Conservation (phyloP, 2,329 filamentous ascomycete species). For the Neurospora sp. region DNA sequence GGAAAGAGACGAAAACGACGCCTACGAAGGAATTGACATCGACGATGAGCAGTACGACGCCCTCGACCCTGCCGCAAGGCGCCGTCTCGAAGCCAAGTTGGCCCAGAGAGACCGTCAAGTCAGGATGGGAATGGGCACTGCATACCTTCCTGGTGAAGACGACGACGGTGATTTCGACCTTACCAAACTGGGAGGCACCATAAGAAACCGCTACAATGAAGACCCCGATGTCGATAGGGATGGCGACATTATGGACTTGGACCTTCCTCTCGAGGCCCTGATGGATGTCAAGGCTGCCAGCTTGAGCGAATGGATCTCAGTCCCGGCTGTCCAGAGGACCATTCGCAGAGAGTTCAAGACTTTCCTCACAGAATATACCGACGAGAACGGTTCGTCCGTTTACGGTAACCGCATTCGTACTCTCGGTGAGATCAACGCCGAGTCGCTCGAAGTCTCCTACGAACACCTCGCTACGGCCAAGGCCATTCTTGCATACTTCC, state of each 20-base stretch:
- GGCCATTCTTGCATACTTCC: slow-evolving; percentile 87
- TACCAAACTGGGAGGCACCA: slow-evolving; percentile 72
- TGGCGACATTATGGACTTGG: slow-evolving; percentile 89
- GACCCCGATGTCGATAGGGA: slow-evolving; percentile 87
- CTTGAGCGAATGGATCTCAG: slow-evolving; percentile 89
- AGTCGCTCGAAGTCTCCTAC: slow-evolving; percentile 93
- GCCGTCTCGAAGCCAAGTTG: slow-evolving; percentile 62
- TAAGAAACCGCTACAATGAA: slow-evolving; percentile 87
- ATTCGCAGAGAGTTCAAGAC: slow-evolving; percentile 96
- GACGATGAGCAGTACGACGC: slow-evolving; percentile 72
- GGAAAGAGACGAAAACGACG: slow-evolving; percentile 52
- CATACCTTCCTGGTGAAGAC: slow-evolving; percentile 71
- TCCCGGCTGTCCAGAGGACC: slow-evolving; percentile 80
- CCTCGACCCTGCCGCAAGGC: slow-evolving; percentile 55
- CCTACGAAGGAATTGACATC: slow-evolving; percentile 60
- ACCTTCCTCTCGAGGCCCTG: slow-evolving; percentile 82
- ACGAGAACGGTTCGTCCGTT: slow-evolving; percentile 79
- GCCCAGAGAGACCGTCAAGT: slow-evolving; percentile 66
- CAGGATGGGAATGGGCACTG: slow-evolving; percentile 56
- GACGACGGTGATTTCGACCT: slow-evolving; percentile 79
- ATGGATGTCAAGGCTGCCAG: slow-evolving; percentile 89
- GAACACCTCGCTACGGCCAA: slow-evolving; percentile 84
- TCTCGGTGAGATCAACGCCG: slow-evolving; percentile 93
- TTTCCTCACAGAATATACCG: slow-evolving; percentile 92
- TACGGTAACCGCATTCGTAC: slow-evolving; percentile 92